Conservation (phyloP, 2,329 filamentous ascomycete genomes). For the Xylaria sp. region DNA sequence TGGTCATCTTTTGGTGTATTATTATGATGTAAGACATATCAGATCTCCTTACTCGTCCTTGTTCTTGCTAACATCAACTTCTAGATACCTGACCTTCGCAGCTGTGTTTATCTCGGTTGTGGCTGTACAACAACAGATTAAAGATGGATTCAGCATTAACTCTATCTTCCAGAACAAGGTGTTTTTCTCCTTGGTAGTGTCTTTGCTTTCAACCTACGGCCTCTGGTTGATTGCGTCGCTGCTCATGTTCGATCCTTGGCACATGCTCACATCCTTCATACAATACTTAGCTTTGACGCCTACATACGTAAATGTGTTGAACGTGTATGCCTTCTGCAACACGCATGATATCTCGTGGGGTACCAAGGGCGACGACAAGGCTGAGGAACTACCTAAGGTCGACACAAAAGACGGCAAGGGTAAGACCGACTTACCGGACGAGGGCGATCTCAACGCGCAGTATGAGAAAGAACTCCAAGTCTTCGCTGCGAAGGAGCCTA, state of each 20-base stretch:
- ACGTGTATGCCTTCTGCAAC: slow-evolving; percentile 99
- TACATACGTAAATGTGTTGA: slow-evolving; percentile 97
- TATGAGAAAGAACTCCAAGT: slow-evolving; percentile 83
- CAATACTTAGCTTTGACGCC: slow-evolving; percentile 96
- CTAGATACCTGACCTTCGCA: slow-evolving; percentile 87
- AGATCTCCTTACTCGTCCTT: neutral
- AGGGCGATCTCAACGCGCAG: slow-evolving; percentile 91
- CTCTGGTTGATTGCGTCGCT: slow-evolving; percentile 92
- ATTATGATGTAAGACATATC: slow-evolving; percentile 79
- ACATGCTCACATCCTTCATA: slow-evolving; percentile 94
- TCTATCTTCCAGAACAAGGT: slow-evolving; percentile 84
- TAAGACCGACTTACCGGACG: slow-evolving; percentile 94
- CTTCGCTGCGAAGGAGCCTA: slow-evolving; percentile 76
- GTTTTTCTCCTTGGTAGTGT: slow-evolving; percentile 94
- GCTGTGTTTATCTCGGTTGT: slow-evolving; percentile 92
- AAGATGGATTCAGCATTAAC: slow-evolving; percentile 68
- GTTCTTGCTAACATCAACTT: slow-evolving; percentile 1
- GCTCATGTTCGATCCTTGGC: slow-evolving; percentile 97
- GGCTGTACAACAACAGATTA: slow-evolving; percentile 76
- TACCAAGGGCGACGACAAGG: slow-evolving; percentile 96
- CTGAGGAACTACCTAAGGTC: slow-evolving; percentile 86
- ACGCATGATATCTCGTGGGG: slow-evolving; percentile 98
- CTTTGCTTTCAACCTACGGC: slow-evolving; percentile 87
- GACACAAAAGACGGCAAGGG: slow-evolving; percentile 86
- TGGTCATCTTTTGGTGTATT: slow-evolving; percentile 97